These are phyloP conservation scores for Ophiosphaerella korrae DNA, from an alignment of 2,329 filamentous ascomycete species.

Conservation along the genomic window DNA sequence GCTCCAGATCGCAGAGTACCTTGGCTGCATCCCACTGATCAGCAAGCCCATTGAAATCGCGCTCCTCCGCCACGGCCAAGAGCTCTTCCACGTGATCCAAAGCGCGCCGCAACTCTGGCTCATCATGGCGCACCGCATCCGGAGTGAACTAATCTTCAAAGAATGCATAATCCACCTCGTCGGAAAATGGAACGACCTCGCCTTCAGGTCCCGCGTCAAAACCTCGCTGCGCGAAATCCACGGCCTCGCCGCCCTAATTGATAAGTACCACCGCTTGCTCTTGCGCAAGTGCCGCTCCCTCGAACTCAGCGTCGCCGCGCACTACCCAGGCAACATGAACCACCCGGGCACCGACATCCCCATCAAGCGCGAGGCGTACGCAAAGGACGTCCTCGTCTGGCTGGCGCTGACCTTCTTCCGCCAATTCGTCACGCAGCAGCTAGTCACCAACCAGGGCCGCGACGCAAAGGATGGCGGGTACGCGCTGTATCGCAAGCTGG, in stretches of 20 bases:
- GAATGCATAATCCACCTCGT: constrained; percentile 54
- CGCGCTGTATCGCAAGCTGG: constrained; percentile 51
- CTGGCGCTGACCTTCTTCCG: constrained; percentile 55
- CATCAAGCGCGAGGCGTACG: constrained; percentile 51
- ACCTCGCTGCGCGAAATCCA: constrained; percentile 25
- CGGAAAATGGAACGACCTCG: constrained; percentile 47
- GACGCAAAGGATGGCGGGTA: constrained; percentile 53
- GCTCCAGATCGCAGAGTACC: constrained; percentile 53
- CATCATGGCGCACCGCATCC: constrained; percentile 52
- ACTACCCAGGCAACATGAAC: constrained; percentile 37
- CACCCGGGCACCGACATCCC: constrained; percentile 33
- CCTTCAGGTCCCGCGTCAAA: constrained; percentile 1
- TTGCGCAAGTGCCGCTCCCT: constrained; percentile 33
- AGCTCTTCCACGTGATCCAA: constrained; percentile 53
- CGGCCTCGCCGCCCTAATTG: constrained; percentile 34
- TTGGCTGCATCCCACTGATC: constrained; percentile 51
- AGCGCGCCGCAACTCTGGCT: constrained; percentile 53
- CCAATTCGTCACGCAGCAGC: constrained; percentile 53
- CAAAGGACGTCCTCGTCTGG: constrained; percentile 58
- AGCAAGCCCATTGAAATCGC: constrained; percentile 54
- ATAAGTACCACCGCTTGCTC: constrained; percentile 37
- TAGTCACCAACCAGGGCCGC: constrained; percentile 48
- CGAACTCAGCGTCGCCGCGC: constrained; percentile 27
- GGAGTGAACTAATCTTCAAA: constrained; percentile 52
- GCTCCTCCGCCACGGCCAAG: constrained; percentile 54